phyloP scores from a whole-genome alignment of 2,329 filamentous ascomycete genomes.

The Cercospora sp. region DNA sequence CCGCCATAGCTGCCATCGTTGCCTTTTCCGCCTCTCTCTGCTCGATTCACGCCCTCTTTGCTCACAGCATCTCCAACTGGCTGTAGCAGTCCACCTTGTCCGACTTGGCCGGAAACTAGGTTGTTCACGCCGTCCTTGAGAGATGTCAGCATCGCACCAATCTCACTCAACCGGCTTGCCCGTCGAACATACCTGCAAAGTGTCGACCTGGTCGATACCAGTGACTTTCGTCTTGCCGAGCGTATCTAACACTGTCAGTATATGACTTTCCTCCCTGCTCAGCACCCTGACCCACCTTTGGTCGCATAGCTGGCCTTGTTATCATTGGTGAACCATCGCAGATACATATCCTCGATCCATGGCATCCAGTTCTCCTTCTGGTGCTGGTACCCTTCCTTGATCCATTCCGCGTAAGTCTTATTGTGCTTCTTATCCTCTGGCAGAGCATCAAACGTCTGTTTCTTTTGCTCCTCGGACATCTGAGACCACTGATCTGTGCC shows the following conservation, averaged over 20 bases:
- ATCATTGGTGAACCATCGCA: conserved; percentile 72
- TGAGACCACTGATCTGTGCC: conserved; percentile 38
- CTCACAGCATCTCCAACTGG: conserved; percentile 63
- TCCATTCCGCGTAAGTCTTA: conserved; percentile 54
- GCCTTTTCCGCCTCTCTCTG: conserved; percentile 65
- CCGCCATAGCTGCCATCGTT: conserved; percentile 56
- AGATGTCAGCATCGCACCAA: background rate
- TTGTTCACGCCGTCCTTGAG: conserved; percentile 63
- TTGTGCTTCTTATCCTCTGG: conserved; percentile 38
- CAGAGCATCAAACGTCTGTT: conserved; percentile 37
- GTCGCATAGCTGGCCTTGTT: conserved; percentile 73
- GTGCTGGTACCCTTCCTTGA: conserved; percentile 65
- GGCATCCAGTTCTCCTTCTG: conserved; percentile 76
- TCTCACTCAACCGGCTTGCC: background rate
- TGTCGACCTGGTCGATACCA: conserved; percentile 65
- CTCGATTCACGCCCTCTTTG: conserved; percentile 66
- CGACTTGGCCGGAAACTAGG: conserved; percentile 64
- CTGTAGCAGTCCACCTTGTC: conserved; percentile 66
- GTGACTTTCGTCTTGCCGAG: conserved; percentile 71
- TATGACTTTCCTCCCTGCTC: background rate
- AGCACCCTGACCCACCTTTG: conserved; percentile 55
- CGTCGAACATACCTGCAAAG: conserved; percentile 41
- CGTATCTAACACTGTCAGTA: conserved; percentile 51
- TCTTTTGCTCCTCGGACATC: conserved; percentile 41
- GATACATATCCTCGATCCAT: conserved; percentile 73